Evolutionary conservation across 768 basidiomycete species (phyloP), one percentile per base, ranked within the genome.

Genomic region (Phlegmacium glaucopus): DNA sequence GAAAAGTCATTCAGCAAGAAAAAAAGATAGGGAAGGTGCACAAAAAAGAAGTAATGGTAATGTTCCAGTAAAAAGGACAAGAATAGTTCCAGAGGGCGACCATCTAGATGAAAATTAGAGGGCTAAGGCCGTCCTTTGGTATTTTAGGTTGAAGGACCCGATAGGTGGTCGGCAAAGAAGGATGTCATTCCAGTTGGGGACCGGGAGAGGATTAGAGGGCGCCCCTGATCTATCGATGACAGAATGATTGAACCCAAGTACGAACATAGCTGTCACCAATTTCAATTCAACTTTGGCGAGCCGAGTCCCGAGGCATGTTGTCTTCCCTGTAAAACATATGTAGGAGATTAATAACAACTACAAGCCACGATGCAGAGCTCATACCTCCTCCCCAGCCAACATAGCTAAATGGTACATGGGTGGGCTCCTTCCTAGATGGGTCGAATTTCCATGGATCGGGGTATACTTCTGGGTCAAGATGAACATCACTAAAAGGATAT

Each of bases 371-470:
- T 44, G 46, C 47, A 45, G 28, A 42, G 29, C 36, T 74, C 80
- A 59, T 61, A 90, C 87, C 87, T 69, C 79, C 85, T 50, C 87
- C 87, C 87, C 86, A 90, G 28, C 86, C 87, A 42, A 89, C 72
- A 60, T 84, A 89, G 45, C 75, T 68, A 64, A 79, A 81, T 48
- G 76, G 77, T 49, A 71, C 65, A 47, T 70, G 63, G 28, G 64
- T 67, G 16, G 58, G 65, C 64, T 75, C 66, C 54, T 70, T 65
- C 64, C 80, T 71, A 58, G 69, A 61, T 48, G 87, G 88, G 68
- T 89, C 83, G 57, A 87, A 90, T 55, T 70, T 80, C 85, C 85
- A 87, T 32, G 87, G 87, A 61, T 89, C 78, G 39, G 81, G 78
- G 63, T 90, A 90, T 16, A 90, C 64, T 50, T 76, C 72, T 34